Percentiles rank a stretch among this genome's conserved stretches.
Conservation (phyloP, 2,329 filamentous ascomycete species). For the Fusarium protoensiforme region DNA sequence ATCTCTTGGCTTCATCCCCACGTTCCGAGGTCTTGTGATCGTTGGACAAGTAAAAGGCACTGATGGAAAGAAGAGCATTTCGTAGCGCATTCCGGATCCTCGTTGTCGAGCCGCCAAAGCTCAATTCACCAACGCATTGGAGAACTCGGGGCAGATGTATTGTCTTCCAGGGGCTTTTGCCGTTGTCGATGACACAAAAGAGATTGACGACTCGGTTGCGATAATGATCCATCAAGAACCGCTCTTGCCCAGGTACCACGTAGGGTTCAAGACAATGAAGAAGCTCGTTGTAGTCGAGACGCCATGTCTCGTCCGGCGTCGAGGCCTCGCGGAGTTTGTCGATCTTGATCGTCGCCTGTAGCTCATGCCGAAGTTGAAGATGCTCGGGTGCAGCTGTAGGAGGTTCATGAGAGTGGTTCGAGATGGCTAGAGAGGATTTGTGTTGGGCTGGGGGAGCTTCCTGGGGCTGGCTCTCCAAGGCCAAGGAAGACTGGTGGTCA, state of each 20-base stretch:
- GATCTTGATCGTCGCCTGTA: background rate
- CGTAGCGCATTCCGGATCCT: conserved; percentile 35
- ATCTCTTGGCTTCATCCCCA: conserved; percentile 27
- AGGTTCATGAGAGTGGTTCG: background rate
- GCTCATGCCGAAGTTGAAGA: background rate
- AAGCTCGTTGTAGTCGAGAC: background rate
- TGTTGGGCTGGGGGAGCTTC: background rate
- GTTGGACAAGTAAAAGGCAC: conserved; percentile 41
- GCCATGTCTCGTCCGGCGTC: background rate
- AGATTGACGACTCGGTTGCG: conserved; percentile 37
- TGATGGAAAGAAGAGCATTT: conserved; percentile 41
- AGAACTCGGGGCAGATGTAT: conserved; percentile 40
- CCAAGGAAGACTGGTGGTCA: background rate
- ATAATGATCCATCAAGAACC: conserved; percentile 42
- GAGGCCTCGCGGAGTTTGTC: background rate
- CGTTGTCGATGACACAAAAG: conserved; percentile 43
- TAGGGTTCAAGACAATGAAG: conserved; percentile 7
- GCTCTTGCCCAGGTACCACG: conserved; percentile 24
- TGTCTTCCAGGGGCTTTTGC: conserved; percentile 42
- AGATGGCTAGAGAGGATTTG: background rate
- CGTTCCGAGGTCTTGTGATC: conserved; percentile 15
- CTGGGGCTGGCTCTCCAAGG: background rate
- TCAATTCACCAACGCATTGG: conserved; percentile 39
- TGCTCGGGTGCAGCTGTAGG: background rate
- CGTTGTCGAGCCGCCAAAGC: conserved; percentile 34